These are phyloP conservation scores for Mucor mucedo DNA, from an alignment of 371 early-diverging fungal genomes.

Conservation along the genomic window DNA sequence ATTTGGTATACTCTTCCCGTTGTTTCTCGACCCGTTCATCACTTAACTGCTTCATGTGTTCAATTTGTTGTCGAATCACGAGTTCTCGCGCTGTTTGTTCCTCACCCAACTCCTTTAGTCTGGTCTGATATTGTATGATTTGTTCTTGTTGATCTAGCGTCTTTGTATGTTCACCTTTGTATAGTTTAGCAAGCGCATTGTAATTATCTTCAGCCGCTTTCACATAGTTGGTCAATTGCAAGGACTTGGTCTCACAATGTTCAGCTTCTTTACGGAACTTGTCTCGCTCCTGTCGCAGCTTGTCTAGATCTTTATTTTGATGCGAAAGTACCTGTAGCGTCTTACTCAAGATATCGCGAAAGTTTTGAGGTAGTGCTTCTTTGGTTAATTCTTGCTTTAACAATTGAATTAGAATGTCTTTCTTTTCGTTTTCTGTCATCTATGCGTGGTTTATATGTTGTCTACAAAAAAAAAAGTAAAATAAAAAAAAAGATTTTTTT, in stretches of 20 bases:
- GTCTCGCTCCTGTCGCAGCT: too few species aligned
- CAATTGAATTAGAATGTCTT: too few species aligned
- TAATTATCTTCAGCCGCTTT: background rate
- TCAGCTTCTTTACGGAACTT: background rate
- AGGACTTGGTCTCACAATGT: background rate
- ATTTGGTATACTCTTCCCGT: background rate
- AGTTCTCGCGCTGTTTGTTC: background rate
- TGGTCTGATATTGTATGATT: background rate
- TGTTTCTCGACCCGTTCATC: background rate
- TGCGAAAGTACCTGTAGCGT: too few species aligned
- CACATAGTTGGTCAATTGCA: background rate
- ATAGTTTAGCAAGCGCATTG: conserved; percentile 1
- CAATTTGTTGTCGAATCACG: background rate
- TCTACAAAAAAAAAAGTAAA: too few species aligned
- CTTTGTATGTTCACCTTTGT: conserved; percentile 9
- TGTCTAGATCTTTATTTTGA: too few species aligned
- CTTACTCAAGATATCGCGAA: too few species aligned
- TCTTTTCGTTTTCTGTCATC: too few species aligned
- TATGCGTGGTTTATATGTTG: too few species aligned
- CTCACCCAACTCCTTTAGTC: background rate
- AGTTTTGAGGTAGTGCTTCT: too few species aligned
- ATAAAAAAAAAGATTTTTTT: too few species aligned
- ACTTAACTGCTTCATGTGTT: background rate
- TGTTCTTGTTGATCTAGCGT: conserved; percentile 1
- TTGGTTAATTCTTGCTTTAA: too few species aligned